These are phyloP conservation scores for Scedosporium minutisporum DNA, from an alignment of 2,329 filamentous ascomycete species.

Conservation along the genomic window DNA sequence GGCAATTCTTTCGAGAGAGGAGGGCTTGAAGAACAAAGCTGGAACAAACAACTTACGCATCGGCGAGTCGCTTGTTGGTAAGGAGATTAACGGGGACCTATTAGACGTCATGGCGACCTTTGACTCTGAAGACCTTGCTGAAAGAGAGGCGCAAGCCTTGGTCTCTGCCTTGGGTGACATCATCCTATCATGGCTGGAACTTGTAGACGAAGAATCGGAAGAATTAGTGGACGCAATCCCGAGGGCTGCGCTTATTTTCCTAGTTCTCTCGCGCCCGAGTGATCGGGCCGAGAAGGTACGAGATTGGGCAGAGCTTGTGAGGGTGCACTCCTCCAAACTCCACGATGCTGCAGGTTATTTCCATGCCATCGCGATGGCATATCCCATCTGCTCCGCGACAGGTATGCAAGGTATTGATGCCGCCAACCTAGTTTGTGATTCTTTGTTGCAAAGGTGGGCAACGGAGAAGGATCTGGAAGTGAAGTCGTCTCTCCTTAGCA, in stretches of 20 bases:
- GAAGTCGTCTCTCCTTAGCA: slow-evolving; percentile 44
- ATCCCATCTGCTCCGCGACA: slow-evolving; percentile 25
- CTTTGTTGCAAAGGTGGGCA: slow-evolving; percentile 44
- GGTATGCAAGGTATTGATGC: slow-evolving; percentile 10
- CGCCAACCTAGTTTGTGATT: slow-evolving; percentile 23
- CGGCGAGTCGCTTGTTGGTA: slow-evolving; percentile 13
- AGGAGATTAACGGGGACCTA: slow-evolving; percentile 7
- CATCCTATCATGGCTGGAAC: slow-evolving; percentile 36
- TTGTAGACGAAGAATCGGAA: slow-evolving; percentile 34
- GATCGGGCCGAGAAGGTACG: slow-evolving; percentile 30
- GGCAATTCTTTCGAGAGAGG: background rate
- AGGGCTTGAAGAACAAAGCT: background rate
- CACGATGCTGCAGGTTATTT: slow-evolving; percentile 32
- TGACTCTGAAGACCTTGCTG: slow-evolving; percentile 2
- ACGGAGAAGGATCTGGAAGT: slow-evolving; percentile 40
- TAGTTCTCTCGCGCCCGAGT: slow-evolving; percentile 30
- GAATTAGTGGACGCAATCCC: slow-evolving; percentile 36
- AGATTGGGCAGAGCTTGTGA: slow-evolving; percentile 37
- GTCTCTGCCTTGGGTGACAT: slow-evolving; percentile 19
- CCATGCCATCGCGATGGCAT: slow-evolving; percentile 40
- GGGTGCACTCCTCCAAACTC: slow-evolving; percentile 19
- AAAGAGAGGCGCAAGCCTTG: slow-evolving; percentile 9
- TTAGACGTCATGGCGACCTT: slow-evolving; percentile 4
- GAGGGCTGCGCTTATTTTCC: slow-evolving; percentile 38
- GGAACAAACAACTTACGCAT: slow-evolving; percentile 2